Evolutionary conservation across 805 yeast genomes (phyloP).

Genomic region (Sugiyamaella lignohabitans): DNA sequence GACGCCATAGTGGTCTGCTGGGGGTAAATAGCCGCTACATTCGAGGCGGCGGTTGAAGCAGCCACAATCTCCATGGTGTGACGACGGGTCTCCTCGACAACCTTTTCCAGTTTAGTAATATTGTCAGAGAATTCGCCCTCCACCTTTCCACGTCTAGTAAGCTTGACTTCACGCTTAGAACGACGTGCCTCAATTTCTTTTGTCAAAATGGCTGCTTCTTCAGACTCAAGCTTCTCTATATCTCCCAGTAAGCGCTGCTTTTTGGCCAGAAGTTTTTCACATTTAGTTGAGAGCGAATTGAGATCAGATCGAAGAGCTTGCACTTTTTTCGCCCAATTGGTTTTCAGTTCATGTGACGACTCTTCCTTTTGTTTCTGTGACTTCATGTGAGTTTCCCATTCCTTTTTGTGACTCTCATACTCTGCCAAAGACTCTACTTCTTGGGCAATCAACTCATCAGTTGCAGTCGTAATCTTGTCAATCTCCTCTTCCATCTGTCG

Average conservation of each 20-base stretch:
- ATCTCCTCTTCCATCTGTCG: slow-evolving; percentile 37
- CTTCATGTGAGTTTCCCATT: slow-evolving; percentile 19
- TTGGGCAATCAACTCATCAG: slow-evolving; percentile 12
- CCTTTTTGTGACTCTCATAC: slow-evolving; percentile 12
- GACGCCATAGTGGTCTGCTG: too few species aligned
- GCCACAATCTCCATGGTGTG: slow-evolving; percentile 12
- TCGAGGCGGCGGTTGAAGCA: background rate
- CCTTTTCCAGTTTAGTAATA: slow-evolving; percentile 31
- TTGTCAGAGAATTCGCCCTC: slow-evolving; percentile 30
- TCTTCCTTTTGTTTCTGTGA: slow-evolving; percentile 14
- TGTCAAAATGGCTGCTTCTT: slow-evolving; percentile 19
- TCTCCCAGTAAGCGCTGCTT: slow-evolving; percentile 23
- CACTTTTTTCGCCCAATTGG: slow-evolving; percentile 16
- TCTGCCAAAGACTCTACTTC: slow-evolving; percentile 12
- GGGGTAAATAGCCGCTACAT: background rate
- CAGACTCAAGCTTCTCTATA: slow-evolving; percentile 25
- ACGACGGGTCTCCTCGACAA: slow-evolving; percentile 24
- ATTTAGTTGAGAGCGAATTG: slow-evolving; percentile 18
- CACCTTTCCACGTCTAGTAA: slow-evolving; percentile 27
- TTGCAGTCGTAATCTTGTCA: slow-evolving; percentile 16
- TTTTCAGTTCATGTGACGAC: slow-evolving; percentile 12
- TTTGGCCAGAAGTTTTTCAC: slow-evolving; percentile 25
- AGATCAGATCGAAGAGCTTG: slow-evolving; percentile 22
- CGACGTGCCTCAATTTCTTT: slow-evolving; percentile 23
- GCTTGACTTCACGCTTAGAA: slow-evolving; percentile 22